Conservation (phyloP, 1,284 basidiomycete genomes). For the Pseudozyma tsukubaensis region DNA sequence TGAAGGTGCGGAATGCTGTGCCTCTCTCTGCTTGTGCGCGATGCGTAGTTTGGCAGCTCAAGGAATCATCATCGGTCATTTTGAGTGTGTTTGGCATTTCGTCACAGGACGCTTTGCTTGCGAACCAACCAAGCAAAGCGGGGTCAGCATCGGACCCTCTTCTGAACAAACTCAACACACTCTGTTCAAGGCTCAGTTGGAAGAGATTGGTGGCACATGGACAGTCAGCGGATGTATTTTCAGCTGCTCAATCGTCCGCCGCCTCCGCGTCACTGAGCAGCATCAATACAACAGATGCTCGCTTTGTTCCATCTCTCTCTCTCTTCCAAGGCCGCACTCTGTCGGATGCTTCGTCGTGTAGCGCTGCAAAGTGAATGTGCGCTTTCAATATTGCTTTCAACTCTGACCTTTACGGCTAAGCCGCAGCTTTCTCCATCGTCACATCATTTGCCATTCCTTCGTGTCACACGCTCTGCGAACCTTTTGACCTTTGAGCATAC, state of each 20-base stretch:
- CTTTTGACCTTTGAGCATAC: too few relatives aligned
- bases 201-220: not conserved
- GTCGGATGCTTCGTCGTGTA: too few relatives aligned
- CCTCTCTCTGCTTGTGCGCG: not conserved
- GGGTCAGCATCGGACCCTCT: constrained; percentile 1
- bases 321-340: not conserved
- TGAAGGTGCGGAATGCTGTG: constrained; percentile 7
- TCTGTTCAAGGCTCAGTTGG: not conserved
- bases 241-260: not conserved
- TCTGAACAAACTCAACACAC: not conserved
- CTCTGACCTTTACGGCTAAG: too few relatives aligned
- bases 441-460: too few relatives aligned
- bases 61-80: too few relatives aligned
- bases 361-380: too few relatives aligned
- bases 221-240: not conserved
- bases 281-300: not conserved
- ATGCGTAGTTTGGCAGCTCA: too few relatives aligned
- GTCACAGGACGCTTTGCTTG: constrained; percentile 13
- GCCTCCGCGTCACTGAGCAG: constrained; percentile 15
- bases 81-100: constrained; percentile 5
- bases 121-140: constrained; percentile 1
- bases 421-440: too few relatives aligned
- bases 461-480: too few relatives aligned
- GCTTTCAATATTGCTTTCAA: too few relatives aligned
- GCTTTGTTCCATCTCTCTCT: not conserved